These are phyloP conservation scores for Brassica juncea DNA, from an alignment of 345 rosid species.

Conservation along the genomic window DNA sequence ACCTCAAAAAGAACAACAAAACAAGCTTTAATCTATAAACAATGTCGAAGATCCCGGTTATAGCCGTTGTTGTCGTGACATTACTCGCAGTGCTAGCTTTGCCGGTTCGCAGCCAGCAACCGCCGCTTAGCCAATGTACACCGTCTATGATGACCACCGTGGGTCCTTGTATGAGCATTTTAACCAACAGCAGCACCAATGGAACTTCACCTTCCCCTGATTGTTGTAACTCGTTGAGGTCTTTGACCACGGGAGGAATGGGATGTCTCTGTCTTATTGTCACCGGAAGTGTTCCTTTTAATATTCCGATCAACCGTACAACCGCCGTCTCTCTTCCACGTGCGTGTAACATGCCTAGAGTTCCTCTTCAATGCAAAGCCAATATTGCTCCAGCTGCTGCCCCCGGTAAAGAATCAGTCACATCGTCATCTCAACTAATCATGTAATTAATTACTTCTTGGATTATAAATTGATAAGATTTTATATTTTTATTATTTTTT, in stretches of 20 bases:
- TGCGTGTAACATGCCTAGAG: constrained; percentile 79
- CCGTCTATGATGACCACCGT: constrained; percentile 54
- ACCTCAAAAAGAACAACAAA: neutral
- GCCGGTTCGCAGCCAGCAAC: constrained; percentile 48
- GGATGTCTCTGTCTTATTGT: constrained; percentile 76
- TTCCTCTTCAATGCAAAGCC: constrained; percentile 80
- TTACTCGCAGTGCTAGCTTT: constrained; percentile 31
- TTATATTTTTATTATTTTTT: neutral
- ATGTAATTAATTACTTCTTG: neutral
- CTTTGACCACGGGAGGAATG: constrained; percentile 57
- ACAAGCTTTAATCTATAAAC: neutral
- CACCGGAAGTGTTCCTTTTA: constrained; percentile 69
- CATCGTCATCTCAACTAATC: neutral
- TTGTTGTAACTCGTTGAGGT: constrained; percentile 68
- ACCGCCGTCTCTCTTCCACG: constrained; percentile 84
- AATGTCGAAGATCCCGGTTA: constrained; percentile 24
- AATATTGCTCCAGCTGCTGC: constrained; percentile 66
- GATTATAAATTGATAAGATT: neutral
- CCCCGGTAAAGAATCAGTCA: constrained; percentile 52
- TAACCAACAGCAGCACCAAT: constrained; percentile 63
- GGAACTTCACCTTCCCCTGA: constrained; percentile 60
- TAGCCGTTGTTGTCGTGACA: neutral
- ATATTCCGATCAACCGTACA: constrained; percentile 69
- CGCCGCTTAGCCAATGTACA: constrained; percentile 55
- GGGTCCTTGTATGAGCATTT: constrained; percentile 69